Conservation (phyloP, 176 grass and related monocot species). For the Phoenix dactylifera region DNA sequence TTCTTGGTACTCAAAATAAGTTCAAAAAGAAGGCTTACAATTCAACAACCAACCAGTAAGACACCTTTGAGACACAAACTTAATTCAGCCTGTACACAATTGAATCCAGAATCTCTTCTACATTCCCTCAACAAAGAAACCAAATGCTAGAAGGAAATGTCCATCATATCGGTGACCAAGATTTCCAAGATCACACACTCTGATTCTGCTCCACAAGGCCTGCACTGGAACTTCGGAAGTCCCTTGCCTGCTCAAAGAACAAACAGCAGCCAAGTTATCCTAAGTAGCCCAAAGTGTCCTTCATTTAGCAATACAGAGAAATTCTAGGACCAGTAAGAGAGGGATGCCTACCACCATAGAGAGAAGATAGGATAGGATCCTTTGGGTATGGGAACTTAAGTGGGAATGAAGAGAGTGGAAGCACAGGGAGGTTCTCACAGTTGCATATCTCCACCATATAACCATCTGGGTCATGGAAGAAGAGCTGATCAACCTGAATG, state of each 20-base stretch:
- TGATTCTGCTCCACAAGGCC: not conserved
- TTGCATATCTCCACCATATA: conserved; percentile 3
- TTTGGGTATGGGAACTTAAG: not conserved
- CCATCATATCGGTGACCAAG: not conserved
- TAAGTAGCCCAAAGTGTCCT: not conserved
- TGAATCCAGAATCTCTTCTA: too few relatives aligned
- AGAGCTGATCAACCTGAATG: conserved; percentile 6
- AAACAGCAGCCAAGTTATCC: not conserved
- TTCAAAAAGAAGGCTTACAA: not conserved
- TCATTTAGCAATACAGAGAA: not conserved
- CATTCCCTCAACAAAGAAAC: not conserved
- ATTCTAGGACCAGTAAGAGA: not conserved
- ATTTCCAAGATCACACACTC: not conserved
- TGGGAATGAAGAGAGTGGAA: not conserved
- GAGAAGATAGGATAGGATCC: not conserved
- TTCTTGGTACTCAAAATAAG: conserved; percentile 4
- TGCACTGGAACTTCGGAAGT: not conserved
- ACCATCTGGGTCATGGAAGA: conserved; percentile 3
- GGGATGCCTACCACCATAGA: not conserved
- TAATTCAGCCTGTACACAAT: too few relatives aligned
- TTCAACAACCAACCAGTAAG: not conserved
- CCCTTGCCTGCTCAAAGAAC: not conserved
- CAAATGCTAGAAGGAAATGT: not conserved
- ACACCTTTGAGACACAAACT: too few relatives aligned
- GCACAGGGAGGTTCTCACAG: not conserved